Base-by-base conservation (phyloP, 306 rosid species). In the Spatholobus suberectus region DNA sequence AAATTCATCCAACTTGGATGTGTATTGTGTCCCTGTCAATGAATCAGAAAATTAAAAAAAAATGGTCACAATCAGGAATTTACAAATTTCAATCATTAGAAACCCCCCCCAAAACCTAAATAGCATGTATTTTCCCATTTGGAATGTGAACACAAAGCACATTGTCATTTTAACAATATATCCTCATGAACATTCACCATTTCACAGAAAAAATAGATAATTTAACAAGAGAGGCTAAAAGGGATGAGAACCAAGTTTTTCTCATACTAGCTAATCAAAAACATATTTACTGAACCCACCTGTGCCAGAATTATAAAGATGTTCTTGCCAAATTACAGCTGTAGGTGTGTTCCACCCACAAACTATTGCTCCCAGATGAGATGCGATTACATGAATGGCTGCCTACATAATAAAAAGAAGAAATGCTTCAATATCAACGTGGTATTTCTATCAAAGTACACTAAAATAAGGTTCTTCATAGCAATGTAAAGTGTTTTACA, bases 321-420 rank as follows among this genome's bases (percentile, higher is more conserved):
- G 96, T 69, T 96, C 99, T 88, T 90, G 92, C 99, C 99, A 96
- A 83, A 91, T 65, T 41, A 89, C 86, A 51, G 97, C 98, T n/a
- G 98, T 93, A 80, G 99, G 98, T 14, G 98, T 89, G 75, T 90
- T 89, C 98, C 99, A 96, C 80, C 95, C 94, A 81, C 87, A 90
- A 78, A 95, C 88, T 63, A 67, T 58, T 5, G 92, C 94, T 62
- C 96, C 91, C 83, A 93, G 87, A 81, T 87, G 94, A 77, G 97
- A 91, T 79, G 96, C 94, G 85, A 96, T 87, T 52, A 74, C 91
- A 61, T 88, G 91, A 81, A 96, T 43, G 59, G 97, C 80, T 70
- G 93, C 93, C 99, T 96, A 43, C 80, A 77, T 58, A 65, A 82
- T 54, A 77, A 85, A 76, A 43, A 78, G 84, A 81, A 81, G 14